Evolutionary conservation across 441 rosid species (phyloP), one percentile per base, ranked within the genome.

Genomic region (Adansonia rubrostipa): DNA sequence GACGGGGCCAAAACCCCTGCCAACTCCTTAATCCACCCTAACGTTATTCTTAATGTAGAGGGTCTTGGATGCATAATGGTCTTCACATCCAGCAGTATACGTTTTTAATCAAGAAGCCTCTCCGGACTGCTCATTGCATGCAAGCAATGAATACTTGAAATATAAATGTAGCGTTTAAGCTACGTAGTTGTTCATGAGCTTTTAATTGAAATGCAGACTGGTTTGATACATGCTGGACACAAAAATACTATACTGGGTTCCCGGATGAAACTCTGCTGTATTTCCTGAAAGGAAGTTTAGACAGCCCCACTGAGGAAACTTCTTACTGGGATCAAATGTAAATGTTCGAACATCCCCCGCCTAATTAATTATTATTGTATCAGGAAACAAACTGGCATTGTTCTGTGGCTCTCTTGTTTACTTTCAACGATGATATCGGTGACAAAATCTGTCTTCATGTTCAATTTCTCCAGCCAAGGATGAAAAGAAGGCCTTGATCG

Each of bases 251-350:
- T 95, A 64, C 77, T 93, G 36, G 97, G 88, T 77, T 87, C 90
- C 33, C 92, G 97, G 97, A 90, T 93, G 95, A 81, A 88, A 2
- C 93, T 95, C 57, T 64, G 74, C 87, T 47, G 82, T 95, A 83
- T 95, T 95, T 85, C 93, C 99, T 5, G 99, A 93, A 69, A 87
- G 98, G 84, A 95, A 95, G 82, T 93, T 95, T 80, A 91, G 97
- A 64, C 97, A 95, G 85, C 36, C 96, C 97, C 53, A 85, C 93
- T 20, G 91, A 95, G 99, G 99, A 89, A 85, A 33, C 1, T 10
- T 78, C 9, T 56, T 57, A 19, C 48, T 69, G 15, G 9, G 9
- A 48, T 77, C 58, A 6, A 54, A 10, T 70, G 0, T 9, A 20
- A 47, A 24, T 13, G 20, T 67, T 33, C 17, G 50, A 10, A 9